Conservation (phyloP, 768 basidiomycete genomes). For the Boletus pseudo-olivaceus region DNA sequence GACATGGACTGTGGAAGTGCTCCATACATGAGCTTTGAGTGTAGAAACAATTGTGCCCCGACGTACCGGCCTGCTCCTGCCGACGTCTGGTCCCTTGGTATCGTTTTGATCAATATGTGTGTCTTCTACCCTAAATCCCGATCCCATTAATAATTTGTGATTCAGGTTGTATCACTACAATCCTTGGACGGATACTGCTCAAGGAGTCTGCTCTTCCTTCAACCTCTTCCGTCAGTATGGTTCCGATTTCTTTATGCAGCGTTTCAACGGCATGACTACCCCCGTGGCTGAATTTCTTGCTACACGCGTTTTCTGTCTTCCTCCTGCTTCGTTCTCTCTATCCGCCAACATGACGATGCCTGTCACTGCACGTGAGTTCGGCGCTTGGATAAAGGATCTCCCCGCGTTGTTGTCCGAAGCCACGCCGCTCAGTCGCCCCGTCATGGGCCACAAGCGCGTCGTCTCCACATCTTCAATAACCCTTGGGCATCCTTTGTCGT, state of each 20-base stretch:
- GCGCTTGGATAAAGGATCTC: conserved; percentile 80
- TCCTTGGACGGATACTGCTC: conserved; percentile 94
- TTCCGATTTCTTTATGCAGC: conserved; percentile 80
- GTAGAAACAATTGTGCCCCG: conserved; percentile 95
- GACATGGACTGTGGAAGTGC: conserved; percentile 99
- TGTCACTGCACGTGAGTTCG: conserved; percentile 80
- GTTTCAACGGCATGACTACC: conserved; percentile 86
- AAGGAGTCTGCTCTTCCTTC: conserved; percentile 79
- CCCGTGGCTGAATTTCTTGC: conserved; percentile 87
- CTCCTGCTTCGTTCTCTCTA: conserved; percentile 44
- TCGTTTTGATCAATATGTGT: conserved; percentile 97
- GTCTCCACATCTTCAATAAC: conserved; percentile 55
- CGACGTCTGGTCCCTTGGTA: conserved; percentile 98
- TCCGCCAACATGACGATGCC: conserved; percentile 26
- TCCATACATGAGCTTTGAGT: conserved; percentile 99
- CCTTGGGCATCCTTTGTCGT: conserved; percentile 60
- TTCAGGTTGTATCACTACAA: conserved; percentile 93
- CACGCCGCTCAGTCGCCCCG: conserved; percentile 26
- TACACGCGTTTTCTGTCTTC: conserved; percentile 77
- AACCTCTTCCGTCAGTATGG: conserved; percentile 75
- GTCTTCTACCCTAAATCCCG: conserved; percentile 23
- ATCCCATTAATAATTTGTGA: conserved; percentile 2
- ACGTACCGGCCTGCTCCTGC: conserved; percentile 93
- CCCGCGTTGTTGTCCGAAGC: conserved; percentile 61
- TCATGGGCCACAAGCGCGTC: conserved; percentile 49